phyloP scores from a whole-genome alignment of 139 green algal genomes.

The Gonium pectorale region DNA sequence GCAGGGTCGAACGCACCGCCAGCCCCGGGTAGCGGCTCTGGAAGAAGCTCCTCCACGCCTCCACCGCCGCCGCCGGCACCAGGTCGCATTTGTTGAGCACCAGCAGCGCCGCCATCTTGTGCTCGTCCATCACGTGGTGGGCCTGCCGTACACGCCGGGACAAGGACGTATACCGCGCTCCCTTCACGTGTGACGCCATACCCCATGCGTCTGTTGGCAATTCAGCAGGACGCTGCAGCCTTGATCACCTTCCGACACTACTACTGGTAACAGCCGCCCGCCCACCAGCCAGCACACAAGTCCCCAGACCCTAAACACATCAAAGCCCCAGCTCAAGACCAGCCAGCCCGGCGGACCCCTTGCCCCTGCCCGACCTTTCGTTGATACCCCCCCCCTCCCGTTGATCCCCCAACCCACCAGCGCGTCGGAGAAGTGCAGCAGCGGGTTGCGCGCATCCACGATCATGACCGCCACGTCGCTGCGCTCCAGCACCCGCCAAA shows the following conservation, averaged over 20 bases:
- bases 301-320: no score
- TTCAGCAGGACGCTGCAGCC: no score
- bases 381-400: neutral
- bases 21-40: constrained; percentile 57
- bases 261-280: no score
- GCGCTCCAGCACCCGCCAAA: constrained; percentile 79
- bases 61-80: constrained; percentile 53
- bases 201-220: no score
- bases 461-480: constrained; percentile 68
- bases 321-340: no score
- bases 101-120: constrained; percentile 59
- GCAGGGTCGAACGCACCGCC: constrained; percentile 23
- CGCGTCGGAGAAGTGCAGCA: constrained; percentile 54
- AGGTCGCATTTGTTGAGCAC: constrained; percentile 82
- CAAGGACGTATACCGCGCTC: no score
- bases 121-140: constrained; percentile 40
- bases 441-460: constrained; percentile 67
- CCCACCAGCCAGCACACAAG: no score
- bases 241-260: no score
- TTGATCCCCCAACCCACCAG: neutral
- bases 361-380: neutral
- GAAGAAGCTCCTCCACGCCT: constrained; percentile 64
- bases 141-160: neutral
- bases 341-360: no score
- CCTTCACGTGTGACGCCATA: no score